A percentile compares a stretch with the other conserved stretches of the same genome.
phyloP scores from a whole-genome alignment of 305 asterid genomes.

The Striga hermonthica region DNA sequence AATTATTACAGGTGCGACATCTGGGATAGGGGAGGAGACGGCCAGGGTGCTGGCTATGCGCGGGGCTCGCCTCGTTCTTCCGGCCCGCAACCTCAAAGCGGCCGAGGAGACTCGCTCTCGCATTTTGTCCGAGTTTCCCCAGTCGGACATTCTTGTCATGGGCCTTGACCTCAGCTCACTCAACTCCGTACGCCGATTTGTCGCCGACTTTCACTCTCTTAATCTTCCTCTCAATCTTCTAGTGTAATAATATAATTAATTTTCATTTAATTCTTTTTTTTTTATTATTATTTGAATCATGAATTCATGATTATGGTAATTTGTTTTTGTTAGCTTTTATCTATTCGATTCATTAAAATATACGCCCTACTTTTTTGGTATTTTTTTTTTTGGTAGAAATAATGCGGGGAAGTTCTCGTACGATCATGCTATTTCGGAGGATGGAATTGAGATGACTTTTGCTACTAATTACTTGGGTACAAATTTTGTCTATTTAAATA shows the following conservation, averaged over 20 bases:
- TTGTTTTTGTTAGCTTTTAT: not conserved
- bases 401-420: conserved; percentile 91
- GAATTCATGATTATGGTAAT: not conserved
- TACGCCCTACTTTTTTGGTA: not conserved
- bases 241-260: conserved; percentile 72
- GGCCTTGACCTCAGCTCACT: conserved; percentile 87
- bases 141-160: conserved; percentile 63
- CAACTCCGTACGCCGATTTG: conserved; percentile 65
- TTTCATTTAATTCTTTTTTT: not conserved
- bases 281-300: not conserved
- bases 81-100: conserved; percentile 69
- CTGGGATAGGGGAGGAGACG: conserved; percentile 95
- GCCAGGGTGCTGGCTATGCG: conserved; percentile 80
- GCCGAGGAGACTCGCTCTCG: conserved; percentile 77
- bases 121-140: conserved; percentile 61
- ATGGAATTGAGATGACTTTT: conserved; percentile 88
- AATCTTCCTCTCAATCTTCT: conserved; percentile 79
- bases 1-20: conserved; percentile 67
- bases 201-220: conserved; percentile 55
- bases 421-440: conserved; percentile 67
- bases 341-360: too few species aligned
- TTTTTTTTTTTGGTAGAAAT: conserved; percentile 41
- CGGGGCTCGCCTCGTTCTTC: conserved; percentile 75
- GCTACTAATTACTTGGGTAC: conserved; percentile 86
- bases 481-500: not conserved